These are phyloP conservation scores for Bullera alba DNA, from an alignment of 768 basidiomycete genomes.

Conservation along the genomic window DNA sequence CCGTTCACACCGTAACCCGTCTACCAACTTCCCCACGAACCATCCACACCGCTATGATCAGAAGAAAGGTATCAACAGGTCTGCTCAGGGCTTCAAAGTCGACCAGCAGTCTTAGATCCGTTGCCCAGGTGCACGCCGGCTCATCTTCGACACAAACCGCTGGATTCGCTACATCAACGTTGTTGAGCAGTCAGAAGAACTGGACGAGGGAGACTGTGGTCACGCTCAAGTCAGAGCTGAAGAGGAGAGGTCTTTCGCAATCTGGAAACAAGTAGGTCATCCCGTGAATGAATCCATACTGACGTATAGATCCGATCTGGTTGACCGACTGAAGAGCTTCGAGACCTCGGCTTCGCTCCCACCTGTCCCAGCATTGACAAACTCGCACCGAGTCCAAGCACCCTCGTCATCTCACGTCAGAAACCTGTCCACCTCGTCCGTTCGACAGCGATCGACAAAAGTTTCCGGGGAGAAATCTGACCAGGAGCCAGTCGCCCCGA, in stretches of 20 bases:
- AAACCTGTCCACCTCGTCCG: too few species aligned
- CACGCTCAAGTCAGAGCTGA: slow-evolving; percentile 37
- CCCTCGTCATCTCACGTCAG: too few species aligned
- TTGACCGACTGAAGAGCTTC: slow-evolving; percentile 36
- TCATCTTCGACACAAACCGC: slow-evolving; percentile 14
- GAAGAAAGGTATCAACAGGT: slow-evolving; percentile 35
- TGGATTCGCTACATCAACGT: slow-evolving; percentile 36
- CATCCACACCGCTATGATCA: slow-evolving; percentile 26
- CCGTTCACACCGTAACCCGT: too few species aligned
- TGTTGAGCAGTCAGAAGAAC: slow-evolving; percentile 35
- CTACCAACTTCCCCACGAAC: too few species aligned
- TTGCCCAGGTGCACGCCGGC: neutral
- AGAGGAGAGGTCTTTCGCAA: slow-evolving; percentile 34
- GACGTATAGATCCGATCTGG: slow-evolving; percentile 21
- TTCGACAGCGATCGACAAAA: neutral
- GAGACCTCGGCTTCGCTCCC: slow-evolving; percentile 30
- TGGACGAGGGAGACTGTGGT: slow-evolving; percentile 41
- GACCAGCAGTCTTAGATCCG: neutral
- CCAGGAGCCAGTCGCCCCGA: neutral
- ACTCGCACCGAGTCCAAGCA: too few species aligned
- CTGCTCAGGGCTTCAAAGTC: slow-evolving; percentile 27
- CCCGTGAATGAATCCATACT: slow-evolving; percentile 22
- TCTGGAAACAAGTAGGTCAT: slow-evolving; percentile 47
- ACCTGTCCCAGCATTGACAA: slow-evolving; percentile 37
- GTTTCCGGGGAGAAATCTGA: neutral